phyloP scores from a whole-genome alignment of 371 early-diverging fungal genomes.

The Gilbertella persicaria region DNA sequence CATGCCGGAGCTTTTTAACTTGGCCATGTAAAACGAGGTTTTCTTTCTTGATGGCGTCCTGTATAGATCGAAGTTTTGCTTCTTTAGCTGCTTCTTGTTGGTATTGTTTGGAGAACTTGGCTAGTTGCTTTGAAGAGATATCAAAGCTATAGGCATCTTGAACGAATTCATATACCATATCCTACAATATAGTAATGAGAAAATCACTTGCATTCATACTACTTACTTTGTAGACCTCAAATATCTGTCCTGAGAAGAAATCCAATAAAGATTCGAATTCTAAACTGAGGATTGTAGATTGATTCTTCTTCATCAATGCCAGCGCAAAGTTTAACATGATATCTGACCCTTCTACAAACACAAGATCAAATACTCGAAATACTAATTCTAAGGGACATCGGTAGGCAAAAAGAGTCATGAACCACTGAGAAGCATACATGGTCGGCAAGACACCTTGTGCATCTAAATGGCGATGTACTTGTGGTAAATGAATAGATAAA shows the following conservation, averaged over 20 bases:
- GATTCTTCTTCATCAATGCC: slow-evolving; percentile 81
- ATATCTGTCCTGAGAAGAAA: slow-evolving; percentile 78
- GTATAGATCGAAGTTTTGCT: slow-evolving; percentile 31
- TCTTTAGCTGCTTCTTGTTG: slow-evolving; percentile 28
- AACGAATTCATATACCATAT: slow-evolving; percentile 27
- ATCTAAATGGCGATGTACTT: slow-evolving; percentile 71
- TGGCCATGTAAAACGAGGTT: slow-evolving; percentile 66
- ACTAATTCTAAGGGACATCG: slow-evolving; percentile 82
- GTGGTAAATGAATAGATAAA: slow-evolving; percentile 67
- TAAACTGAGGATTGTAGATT: slow-evolving; percentile 67
- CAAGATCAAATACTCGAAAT: slow-evolving; percentile 85
- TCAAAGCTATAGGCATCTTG: slow-evolving; percentile 37
- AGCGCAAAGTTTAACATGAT: slow-evolving; percentile 80
- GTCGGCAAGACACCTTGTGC: slow-evolving; percentile 68
- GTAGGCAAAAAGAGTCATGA: slow-evolving; percentile 86
- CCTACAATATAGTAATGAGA: background rate
- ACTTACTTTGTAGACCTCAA: slow-evolving; percentile 66
- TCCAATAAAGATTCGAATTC: slow-evolving; percentile 84
- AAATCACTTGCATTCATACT: background rate
- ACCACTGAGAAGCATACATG: slow-evolving; percentile 86
- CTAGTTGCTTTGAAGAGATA: slow-evolving; percentile 21
- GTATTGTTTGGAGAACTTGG: slow-evolving; percentile 34
- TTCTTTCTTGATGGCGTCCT: slow-evolving; percentile 61
- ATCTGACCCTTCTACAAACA: slow-evolving; percentile 88
- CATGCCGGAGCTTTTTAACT: slow-evolving; percentile 55